Base-by-base conservation (phyloP, 1,139 yeast genomes). In the Geotrichum reessii region DNA sequence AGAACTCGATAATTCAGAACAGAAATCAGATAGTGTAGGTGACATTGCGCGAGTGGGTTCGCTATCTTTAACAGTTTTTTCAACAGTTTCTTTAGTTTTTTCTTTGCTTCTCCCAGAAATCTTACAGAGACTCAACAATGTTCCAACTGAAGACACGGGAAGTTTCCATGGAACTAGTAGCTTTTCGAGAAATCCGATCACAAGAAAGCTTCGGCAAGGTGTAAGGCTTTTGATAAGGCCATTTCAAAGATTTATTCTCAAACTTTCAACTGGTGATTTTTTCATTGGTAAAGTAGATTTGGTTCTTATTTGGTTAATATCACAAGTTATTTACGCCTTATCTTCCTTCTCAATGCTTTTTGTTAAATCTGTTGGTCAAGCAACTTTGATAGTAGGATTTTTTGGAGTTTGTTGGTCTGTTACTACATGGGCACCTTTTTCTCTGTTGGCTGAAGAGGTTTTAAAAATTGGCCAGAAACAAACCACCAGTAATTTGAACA, bases 381-480 rank as follows among this genome's bases (percentile, higher is more conserved):
- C 76, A 0, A 69, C 75, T 3, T 52, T 62, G 4, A 60, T 73
- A 1, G 74, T 74, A 4, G 74, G 68, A 1, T 49, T 69, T 9
- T 69, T 74, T 53, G 78, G 78, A 12, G 65, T 74, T 55, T 64
- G 76, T 1, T 75, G 78, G 78, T 77, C 78, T 0, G 63, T 73
- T 31, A 70, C 75, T 1, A 67, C 74, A 2, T 75, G 78, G 78
- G 77, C 75, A 0, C 78, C 78, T 14, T 75, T 70, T 62, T 69
- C 77, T 1, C 62, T 75, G 17, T 66, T 75, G n/a, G 76, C 76
- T 0, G 74, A 73, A 58, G 75, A 74, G 47, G 73, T 75, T 40
- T 70, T 71, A 44, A 17, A 33, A 37, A 24, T 58, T 25, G 58
- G 56, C 12, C 56, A 52, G 25, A 42, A 31, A 11, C 37, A 53